A percentile compares a stretch with the other conserved stretches of the same genome.
phyloP scores from a whole-genome alignment of 2,329 filamentous ascomycete species.

The Graphilbum sp. region DNA sequence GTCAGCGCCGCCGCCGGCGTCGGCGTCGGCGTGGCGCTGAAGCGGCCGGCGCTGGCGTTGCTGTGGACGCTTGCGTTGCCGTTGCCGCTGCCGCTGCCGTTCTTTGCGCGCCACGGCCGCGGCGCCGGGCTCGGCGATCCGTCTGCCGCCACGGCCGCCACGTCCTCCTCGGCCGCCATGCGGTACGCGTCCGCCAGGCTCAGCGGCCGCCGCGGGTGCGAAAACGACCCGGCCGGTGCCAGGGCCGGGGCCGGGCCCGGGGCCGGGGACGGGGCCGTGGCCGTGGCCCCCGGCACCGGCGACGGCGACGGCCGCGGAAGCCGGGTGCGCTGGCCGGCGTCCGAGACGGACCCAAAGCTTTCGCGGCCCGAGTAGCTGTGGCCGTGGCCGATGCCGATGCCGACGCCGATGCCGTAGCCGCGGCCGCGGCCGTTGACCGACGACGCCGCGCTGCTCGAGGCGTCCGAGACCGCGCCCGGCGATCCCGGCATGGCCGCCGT shows the following conservation, averaged over 20 bases:
- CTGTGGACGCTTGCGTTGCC: neutral
- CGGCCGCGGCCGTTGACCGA: constrained; percentile 1
- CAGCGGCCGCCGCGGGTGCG: constrained; percentile 16
- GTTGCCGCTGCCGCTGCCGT: constrained; percentile 10
- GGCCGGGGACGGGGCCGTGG: constrained; percentile 1
- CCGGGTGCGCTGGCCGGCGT: constrained; percentile 9
- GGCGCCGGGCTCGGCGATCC: constrained; percentile 36
- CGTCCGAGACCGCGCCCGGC: constrained; percentile 5
- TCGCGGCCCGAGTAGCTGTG: neutral
- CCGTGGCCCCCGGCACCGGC: neutral
- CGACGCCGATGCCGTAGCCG: constrained; percentile 1
- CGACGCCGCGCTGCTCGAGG: constrained; percentile 1
- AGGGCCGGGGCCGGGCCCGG: constrained; percentile 1
- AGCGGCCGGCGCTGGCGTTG: neutral
- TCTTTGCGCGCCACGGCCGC: constrained; percentile 22
- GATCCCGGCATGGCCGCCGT: neutral
- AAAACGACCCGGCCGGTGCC: neutral
- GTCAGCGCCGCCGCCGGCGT: neutral
- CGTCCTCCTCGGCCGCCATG: constrained; percentile 18
- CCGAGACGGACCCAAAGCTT: neutral
- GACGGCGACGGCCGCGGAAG: constrained; percentile 16
- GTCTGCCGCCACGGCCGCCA: constrained; percentile 13
- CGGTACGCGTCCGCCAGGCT: constrained; percentile 26
- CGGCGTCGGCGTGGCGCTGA: neutral
- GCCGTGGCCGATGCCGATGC: neutral